Evolutionary conservation across 768 basidiomycete genomes (phyloP).

Genomic region (Lentinula raphanica): DNA sequence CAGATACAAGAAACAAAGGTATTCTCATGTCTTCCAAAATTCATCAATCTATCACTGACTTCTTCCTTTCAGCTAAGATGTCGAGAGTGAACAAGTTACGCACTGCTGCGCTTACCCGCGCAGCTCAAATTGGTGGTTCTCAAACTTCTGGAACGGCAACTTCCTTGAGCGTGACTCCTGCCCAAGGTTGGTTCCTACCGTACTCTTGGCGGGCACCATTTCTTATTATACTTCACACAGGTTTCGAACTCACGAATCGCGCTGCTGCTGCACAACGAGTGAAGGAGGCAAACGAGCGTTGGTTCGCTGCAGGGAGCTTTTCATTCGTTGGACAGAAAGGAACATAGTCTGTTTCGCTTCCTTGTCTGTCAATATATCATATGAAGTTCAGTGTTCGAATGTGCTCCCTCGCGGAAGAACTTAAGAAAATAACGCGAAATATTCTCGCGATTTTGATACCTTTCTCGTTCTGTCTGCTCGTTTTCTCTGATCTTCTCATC

Average conservation of each 20-base stretch:
- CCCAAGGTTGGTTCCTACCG: conserved; percentile 62
- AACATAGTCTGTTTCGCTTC: not conserved
- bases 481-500: no score
- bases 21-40: conserved; percentile 17
- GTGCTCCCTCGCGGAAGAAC: no score
- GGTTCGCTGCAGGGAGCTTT: conserved; percentile 88
- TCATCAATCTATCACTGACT: not conserved
- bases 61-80: conserved; percentile 68
- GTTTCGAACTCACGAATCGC: conserved; percentile 93
- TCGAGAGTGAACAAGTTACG: conserved; percentile 92
- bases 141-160: conserved; percentile 82
- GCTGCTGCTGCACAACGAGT: conserved; percentile 81
- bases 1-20: conserved; percentile 92
- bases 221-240: conserved; percentile 31
- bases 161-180: conserved; percentile 89
- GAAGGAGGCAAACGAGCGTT: conserved; percentile 93
- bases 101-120: conserved; percentile 75
- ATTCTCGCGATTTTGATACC: no score
- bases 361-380: no score
- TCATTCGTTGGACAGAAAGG: conserved; percentile 54
- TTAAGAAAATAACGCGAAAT: no score
- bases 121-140: conserved; percentile 43
- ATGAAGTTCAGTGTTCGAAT: no score
- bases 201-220: conserved; percentile 5
- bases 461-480: no score